phyloP scores from a whole-genome alignment of 1,139 yeast species.

The Komagataea norvegica region DNA sequence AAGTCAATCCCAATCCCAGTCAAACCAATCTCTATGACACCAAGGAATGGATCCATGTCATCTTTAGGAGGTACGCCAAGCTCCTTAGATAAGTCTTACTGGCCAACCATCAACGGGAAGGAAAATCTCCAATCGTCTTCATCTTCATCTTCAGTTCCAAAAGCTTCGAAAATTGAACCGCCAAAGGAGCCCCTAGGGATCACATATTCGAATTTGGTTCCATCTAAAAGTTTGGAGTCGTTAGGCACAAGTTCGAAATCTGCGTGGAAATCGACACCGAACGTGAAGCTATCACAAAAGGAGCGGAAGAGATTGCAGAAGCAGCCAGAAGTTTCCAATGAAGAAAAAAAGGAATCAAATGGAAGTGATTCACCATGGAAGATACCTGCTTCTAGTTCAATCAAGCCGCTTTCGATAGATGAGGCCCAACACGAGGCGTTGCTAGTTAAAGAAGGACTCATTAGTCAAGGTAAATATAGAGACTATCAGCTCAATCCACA shows the following conservation, averaged over 20 bases:
- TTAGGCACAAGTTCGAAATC: neutral
- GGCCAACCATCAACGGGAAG: slow-evolving; percentile 5
- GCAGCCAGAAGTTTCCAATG: slow-evolving; percentile 7
- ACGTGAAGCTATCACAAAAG: slow-evolving; percentile 24
- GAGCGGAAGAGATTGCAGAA: slow-evolving; percentile 24
- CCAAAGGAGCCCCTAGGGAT: neutral
- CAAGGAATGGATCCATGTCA: slow-evolving; percentile 5
- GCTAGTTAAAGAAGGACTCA: slow-evolving; percentile 30
- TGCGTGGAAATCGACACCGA: slow-evolving; percentile 3
- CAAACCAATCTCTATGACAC: neutral
- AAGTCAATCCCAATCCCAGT: slow-evolving; percentile 10
- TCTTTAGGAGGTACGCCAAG: slow-evolving; percentile 3
- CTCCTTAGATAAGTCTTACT: slow-evolving; percentile 3
- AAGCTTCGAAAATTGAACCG: neutral
- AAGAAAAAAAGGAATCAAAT: slow-evolving; percentile 1
- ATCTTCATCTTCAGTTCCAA: slow-evolving; percentile 9
- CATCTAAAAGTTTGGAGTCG: no score
- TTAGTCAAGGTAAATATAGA: slow-evolving; percentile 46
- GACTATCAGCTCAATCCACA: slow-evolving; percentile 30
- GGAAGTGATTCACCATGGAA: slow-evolving; percentile 18
- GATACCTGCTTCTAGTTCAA: slow-evolving; percentile 7
- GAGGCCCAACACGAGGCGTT: slow-evolving; percentile 21
- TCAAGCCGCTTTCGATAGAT: slow-evolving; percentile 13
- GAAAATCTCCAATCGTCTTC: neutral
- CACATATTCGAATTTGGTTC: neutral